phyloP scores from a whole-genome alignment of 116 monocot species.

The Trichopus zeylanicus region DNA sequence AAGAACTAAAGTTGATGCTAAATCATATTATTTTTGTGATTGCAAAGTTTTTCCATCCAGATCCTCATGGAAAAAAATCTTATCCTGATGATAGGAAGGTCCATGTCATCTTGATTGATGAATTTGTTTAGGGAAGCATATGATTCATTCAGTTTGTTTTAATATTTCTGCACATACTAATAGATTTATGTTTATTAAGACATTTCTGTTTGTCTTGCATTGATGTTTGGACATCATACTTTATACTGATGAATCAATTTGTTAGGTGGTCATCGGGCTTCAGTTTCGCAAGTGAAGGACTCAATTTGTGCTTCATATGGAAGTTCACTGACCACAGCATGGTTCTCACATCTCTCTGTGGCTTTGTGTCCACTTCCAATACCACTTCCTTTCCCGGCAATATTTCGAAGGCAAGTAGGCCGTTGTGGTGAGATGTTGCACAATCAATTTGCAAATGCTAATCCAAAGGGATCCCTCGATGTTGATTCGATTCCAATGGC shows the following conservation, averaged over 20 bases:
- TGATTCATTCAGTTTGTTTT: too few relatives aligned
- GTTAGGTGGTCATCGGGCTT: conserved; percentile 40
- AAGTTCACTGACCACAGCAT: conserved; percentile 5
- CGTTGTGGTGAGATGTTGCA: conserved; percentile 43
- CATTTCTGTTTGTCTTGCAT: too few relatives aligned
- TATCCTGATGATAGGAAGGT: too few relatives aligned
- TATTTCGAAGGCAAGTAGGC: conserved; percentile 52
- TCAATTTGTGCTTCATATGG: conserved; percentile 26
- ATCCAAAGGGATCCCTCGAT: conserved; percentile 54
- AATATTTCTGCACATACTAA: too few relatives aligned
- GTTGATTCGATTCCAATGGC: conserved; percentile 75
- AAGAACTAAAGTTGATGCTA: too few relatives aligned
- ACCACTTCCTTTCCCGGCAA: conserved; percentile 82
- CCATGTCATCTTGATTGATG: too few relatives aligned
- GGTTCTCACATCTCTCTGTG: conserved; percentile 48
- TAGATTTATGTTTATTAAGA: too few relatives aligned
- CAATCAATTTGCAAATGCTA: not conserved
- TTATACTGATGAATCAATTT: not conserved
- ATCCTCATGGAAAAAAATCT: too few relatives aligned
- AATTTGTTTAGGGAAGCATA: too few relatives aligned
- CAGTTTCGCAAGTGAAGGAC: conserved; percentile 51
- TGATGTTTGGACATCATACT: too few relatives aligned
- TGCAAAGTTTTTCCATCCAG: too few relatives aligned
- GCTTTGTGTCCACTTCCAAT: conserved; percentile 73
- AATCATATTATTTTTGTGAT: too few relatives aligned